Percentiles rank a stretch among this genome's conserved stretches.
Evolutionary conservation across 106 monocot genomes (phyloP).

Genomic region (Apostasia ramifera): DNA sequence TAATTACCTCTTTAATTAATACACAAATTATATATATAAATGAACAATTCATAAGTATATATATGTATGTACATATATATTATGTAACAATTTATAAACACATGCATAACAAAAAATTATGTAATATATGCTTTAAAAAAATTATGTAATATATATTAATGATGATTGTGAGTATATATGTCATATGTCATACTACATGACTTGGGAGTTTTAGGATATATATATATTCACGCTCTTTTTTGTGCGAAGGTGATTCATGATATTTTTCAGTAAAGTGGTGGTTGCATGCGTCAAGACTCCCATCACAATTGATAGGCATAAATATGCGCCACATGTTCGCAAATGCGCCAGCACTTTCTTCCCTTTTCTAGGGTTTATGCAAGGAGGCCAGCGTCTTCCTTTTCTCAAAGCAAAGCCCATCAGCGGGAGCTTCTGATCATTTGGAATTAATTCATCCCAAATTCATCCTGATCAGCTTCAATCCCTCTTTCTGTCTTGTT

Average conservation of each 20-base stretch:
- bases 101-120: neutral
- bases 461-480: neutral
- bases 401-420: neutral
- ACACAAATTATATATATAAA: too few relatives aligned
- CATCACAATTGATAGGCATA: slow-evolving; percentile 1
- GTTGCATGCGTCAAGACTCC: neutral
- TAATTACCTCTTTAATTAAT: too few relatives aligned
- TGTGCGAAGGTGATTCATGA: neutral
- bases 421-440: neutral
- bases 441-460: neutral
- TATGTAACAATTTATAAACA: neutral
- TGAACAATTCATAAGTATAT: too few relatives aligned
- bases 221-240: neutral
- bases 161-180: too few relatives aligned
- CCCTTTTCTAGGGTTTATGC: neutral
- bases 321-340: neutral
- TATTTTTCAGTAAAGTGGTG: neutral
- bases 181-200: too few relatives aligned
- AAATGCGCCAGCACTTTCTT: neutral
- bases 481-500: too few relatives aligned
- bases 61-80: too few relatives aligned
- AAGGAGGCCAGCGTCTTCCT: neutral
- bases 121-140: neutral
- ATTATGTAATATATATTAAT: too few relatives aligned
- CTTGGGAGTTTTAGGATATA: too few relatives aligned